Percentiles rank a stretch among this genome's conserved stretches.
phyloP scores from a whole-genome alignment of 495 filamentous ascomycete species.

The Talaromyces ruber region DNA sequence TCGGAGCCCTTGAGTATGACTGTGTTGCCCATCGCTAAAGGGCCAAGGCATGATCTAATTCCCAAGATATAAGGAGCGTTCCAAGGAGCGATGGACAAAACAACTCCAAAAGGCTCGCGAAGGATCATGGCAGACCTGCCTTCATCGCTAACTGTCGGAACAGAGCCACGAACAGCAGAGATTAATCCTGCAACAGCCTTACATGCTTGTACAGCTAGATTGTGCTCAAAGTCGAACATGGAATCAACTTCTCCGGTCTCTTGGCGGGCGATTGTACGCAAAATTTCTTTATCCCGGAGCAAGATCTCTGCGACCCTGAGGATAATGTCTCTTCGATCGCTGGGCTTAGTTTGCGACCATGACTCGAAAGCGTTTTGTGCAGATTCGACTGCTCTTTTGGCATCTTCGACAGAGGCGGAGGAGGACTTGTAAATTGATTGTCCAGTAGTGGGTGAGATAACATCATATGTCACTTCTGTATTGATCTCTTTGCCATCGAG shows the following conservation, averaged over 20 bases:
- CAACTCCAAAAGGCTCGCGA: constrained; percentile 74
- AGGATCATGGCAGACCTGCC: constrained; percentile 59
- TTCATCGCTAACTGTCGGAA: constrained; percentile 48
- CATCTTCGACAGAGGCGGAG: constrained; percentile 55
- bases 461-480: constrained; percentile 53
- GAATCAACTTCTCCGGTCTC: constrained; percentile 56
- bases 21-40: constrained; percentile 78
- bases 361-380: constrained; percentile 58
- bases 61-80: constrained; percentile 59
- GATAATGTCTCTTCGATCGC: constrained; percentile 60
- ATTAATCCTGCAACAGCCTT: constrained; percentile 67
- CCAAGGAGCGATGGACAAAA: constrained; percentile 81
- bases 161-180: constrained; percentile 46
- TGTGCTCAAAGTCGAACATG: constrained; percentile 57
- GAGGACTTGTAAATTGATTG: constrained; percentile 52
- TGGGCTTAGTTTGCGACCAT: constrained; percentile 59
- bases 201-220: constrained; percentile 47
- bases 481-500: constrained; percentile 61
- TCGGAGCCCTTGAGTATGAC: constrained; percentile 72
- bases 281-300: constrained; percentile 51
- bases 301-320: constrained; percentile 63
- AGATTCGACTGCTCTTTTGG: constrained; percentile 39
- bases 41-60: constrained; percentile 57
- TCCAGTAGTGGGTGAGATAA: constrained; percentile 55
- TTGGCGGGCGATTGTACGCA: constrained; percentile 50